Evolutionary conservation across 257 asterid genomes (phyloP).

Genomic region (Scutellaria minor): DNA sequence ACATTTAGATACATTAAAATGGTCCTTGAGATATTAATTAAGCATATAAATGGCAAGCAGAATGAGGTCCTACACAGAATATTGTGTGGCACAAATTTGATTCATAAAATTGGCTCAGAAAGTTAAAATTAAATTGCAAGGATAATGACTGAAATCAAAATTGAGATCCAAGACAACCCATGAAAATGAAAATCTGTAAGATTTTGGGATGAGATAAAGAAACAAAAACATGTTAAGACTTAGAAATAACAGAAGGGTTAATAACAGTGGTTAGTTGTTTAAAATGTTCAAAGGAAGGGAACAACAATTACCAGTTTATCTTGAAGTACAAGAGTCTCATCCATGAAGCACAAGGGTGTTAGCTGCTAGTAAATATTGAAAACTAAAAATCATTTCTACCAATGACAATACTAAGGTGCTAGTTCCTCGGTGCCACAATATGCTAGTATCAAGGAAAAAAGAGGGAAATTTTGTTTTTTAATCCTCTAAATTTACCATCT

Average conservation of each 20-base stretch:
- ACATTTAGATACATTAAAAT: too few relatives aligned
- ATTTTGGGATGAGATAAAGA: background rate
- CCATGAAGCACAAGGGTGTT: conserved; percentile 11
- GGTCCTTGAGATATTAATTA: background rate
- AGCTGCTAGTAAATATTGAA: conserved; percentile 21
- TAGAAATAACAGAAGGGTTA: conserved; percentile 23
- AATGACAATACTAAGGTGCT: conserved; percentile 21
- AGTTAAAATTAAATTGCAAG: background rate
- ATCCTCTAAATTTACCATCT: too few relatives aligned
- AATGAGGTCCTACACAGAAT: background rate
- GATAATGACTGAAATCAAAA: conserved; percentile 5
- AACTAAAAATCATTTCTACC: conserved; percentile 4
- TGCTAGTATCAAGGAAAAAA: background rate
- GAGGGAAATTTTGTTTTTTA: background rate
- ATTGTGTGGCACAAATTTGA: background rate
- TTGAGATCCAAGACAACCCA: conserved; percentile 10
- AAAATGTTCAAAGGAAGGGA: conserved; percentile 4
- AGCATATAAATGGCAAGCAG: conserved; percentile 8
- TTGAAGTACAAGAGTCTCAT: conserved; percentile 5
- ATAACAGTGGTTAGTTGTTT: conserved; percentile 4
- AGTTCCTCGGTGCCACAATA: conserved; percentile 9
- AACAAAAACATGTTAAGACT: background rate
- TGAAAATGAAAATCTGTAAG: background rate
- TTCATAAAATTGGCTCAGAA: background rate
- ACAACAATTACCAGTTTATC: conserved; percentile 11